These are phyloP conservation scores for Termitomyces titanicus DNA, from an alignment of 768 basidiomycete species.

Conservation along the genomic window DNA sequence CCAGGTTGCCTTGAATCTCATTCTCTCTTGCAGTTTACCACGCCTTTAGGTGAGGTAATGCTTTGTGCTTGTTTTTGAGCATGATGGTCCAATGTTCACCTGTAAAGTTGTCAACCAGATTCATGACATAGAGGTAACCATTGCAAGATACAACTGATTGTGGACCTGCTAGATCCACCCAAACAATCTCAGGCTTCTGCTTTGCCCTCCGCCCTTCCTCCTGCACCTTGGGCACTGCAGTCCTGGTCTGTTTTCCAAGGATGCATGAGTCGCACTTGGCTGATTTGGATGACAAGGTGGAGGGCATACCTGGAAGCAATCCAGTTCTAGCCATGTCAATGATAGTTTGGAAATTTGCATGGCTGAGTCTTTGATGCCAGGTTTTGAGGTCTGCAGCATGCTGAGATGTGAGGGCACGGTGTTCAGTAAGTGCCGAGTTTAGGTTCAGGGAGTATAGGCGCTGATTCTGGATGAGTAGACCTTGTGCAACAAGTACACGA, in stretches of 20 bases:
- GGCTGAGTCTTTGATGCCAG: conserved; percentile 27
- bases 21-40: too few species aligned
- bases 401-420: conserved; percentile 14
- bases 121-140: too few species aligned
- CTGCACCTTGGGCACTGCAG: background rate
- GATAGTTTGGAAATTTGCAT: conserved; percentile 21
- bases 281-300: background rate
- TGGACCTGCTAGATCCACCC: background rate
- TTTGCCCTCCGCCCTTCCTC: conserved; percentile 4
- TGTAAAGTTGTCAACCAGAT: background rate
- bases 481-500: background rate
- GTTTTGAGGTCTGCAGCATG: conserved; percentile 13
- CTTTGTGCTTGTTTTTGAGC: background rate
- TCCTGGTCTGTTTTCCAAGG: too few species aligned
- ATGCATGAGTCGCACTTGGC: conserved; percentile 3
- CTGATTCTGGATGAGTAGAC: background rate
- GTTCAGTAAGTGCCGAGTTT: too few species aligned
- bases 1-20: background rate
- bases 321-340: conserved; percentile 19
- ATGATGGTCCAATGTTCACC: background rate
- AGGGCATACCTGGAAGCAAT: conserved; percentile 9
- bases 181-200: too few species aligned
- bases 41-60: too few species aligned
- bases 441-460: too few species aligned
- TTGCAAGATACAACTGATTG: background rate